Evolutionary conservation across 23 red algal genomes (phyloP).

Genomic region (Cyanidioschyzon merolae): DNA sequence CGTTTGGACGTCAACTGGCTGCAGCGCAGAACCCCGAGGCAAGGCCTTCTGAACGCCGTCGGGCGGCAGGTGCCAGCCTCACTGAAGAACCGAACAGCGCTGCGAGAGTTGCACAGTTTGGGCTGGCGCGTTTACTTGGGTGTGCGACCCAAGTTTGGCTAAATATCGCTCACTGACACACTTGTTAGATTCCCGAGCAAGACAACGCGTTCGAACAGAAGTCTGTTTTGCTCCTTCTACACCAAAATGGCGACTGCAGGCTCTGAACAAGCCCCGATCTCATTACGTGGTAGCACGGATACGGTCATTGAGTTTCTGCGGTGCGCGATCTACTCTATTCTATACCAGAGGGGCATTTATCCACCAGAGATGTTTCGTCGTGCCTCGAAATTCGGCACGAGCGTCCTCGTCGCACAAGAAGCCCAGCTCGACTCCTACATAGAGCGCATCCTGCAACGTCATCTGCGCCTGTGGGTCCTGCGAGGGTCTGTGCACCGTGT

Average conservation of each 20-base stretch:
- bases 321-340: slow-evolving; percentile 72
- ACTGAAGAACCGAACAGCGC: too few species aligned
- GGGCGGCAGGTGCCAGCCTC: too few species aligned
- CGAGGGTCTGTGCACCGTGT: slow-evolving; percentile 38
- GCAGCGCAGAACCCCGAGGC: too few species aligned
- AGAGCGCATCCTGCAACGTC: slow-evolving; percentile 30
- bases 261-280: slow-evolving; percentile 15
- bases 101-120: too few species aligned
- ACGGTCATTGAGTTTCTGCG: slow-evolving; percentile 83
- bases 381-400: slow-evolving; percentile 74
- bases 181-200: too few species aligned
- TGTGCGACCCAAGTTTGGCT: too few species aligned
- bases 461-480: slow-evolving; percentile 56
- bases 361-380: slow-evolving; percentile 74
- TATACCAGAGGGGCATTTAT: slow-evolving; percentile 89
- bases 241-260: neutral
- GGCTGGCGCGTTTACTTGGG: too few species aligned
- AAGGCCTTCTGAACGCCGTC: too few species aligned
- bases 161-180: too few species aligned
- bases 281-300: slow-evolving; percentile 56
- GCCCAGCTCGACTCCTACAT: slow-evolving; percentile 50
- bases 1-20: too few species aligned
- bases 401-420: slow-evolving; percentile 60
- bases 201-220: too few species aligned
- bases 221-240: too few species aligned